These are phyloP conservation scores for Flaveria floridana DNA, from an alignment of 140 eudicot genomes.

Conservation along the genomic window DNA sequence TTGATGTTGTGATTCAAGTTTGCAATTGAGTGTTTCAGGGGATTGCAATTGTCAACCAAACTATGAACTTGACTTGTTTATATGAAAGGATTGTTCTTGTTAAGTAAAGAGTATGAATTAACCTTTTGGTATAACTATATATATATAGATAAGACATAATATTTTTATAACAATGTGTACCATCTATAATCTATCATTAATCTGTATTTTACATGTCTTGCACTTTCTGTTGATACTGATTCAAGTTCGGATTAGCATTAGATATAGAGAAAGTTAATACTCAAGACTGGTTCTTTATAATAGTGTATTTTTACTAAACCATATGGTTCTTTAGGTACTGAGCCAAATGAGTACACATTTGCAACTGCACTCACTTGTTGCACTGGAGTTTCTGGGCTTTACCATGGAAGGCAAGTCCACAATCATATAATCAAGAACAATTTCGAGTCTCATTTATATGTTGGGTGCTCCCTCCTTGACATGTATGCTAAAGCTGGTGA, in stretches of 20 bases:
- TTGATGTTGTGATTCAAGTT: constrained; percentile 1
- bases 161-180: too few relatives aligned
- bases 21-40: background rate
- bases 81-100: too few relatives aligned
- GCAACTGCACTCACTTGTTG: constrained; percentile 78
- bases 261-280: background rate
- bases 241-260: background rate
- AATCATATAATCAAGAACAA: constrained; percentile 53
- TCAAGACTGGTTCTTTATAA: background rate
- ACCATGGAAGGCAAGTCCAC: constrained; percentile 75
- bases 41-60: background rate
- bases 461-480: constrained; percentile 94
- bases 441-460: constrained; percentile 66
- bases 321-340: constrained; percentile 52
- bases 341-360: constrained; percentile 90
- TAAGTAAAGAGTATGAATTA: too few relatives aligned
- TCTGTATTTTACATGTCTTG: background rate
- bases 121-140: too few relatives aligned
- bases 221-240: background rate
- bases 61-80: too few relatives aligned
- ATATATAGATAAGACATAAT: too few relatives aligned
- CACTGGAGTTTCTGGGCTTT: constrained; percentile 46
- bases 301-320: constrained; percentile 9
- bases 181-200: background rate
- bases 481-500: constrained; percentile 83